Evolutionary conservation across 2,329 filamentous ascomycete genomes (phyloP), one percentile per base, ranked within the genome.

Genomic region (Phialophora tarda): DNA sequence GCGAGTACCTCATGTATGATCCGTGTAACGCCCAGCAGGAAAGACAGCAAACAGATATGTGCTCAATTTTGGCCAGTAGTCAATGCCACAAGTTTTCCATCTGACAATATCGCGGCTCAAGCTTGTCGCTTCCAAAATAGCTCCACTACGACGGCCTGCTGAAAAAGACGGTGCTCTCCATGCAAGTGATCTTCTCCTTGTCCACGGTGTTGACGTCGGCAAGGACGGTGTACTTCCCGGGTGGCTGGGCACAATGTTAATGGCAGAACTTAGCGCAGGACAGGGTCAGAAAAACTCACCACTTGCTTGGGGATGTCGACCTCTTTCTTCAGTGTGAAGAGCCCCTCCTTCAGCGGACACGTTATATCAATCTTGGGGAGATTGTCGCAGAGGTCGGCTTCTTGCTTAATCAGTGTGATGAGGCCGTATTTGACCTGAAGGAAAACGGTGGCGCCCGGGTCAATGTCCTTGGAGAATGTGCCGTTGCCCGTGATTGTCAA

Each of bases 341-440:
- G 81, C 66, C 93, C 94, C 80, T 91, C 87, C 80, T 96, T 83
- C 66, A 99, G 85, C 57, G 95, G 95, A 80, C 95, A 99, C 74
- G 91, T 82, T 64, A 98, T 83, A 74, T 97, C 92, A 53, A 97
- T 92, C 60, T 71, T 54, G 72, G 68, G 68, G 17, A 72, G 64
- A 47, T 96, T 90, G 67, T 97, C 91, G 83, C 95, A 99, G 44
- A 98, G 86, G 76, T 97, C 90, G 74, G 89, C 88, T 72, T 85
- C 86, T 71, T 91, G 91, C 78, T 86, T 91, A 79, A 99, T 88
- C 71, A 99, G 86, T 63, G 88, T 91, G 78, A 99, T 97, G 71
- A 97, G 84, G 67, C 94, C 94, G 79, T 96, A 97, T 82, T 97
- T 97, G 81, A 99, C 94, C 72, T 89, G 86, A 48, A 99, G 78